Base-by-base conservation (phyloP, 2,329 filamentous ascomycete species). In the Pseudogymnoascus sp. region DNA sequence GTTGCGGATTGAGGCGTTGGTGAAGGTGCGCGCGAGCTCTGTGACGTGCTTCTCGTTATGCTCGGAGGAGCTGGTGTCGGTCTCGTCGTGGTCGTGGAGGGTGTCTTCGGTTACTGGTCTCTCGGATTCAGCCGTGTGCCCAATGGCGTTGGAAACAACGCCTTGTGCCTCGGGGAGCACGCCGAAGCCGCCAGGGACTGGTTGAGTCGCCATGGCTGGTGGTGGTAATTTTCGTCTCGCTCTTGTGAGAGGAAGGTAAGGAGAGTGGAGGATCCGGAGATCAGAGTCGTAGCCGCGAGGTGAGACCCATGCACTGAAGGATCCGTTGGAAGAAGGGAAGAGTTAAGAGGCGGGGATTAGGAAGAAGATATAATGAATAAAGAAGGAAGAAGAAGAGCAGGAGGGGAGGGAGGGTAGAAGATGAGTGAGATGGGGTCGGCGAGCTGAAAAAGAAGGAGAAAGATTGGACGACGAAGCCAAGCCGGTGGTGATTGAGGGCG, bases 21-120 rank as follows among this genome's bases (percentile, higher is more conserved):
- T 71, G 8, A 71, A 59, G 31, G 66, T 61, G 47, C 66, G 64
- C 3, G 69, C 69, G 9, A 71, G 62, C 5, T 66, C 37, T 58
- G 65, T 61, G 37, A 70, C 62, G 5, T 64, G 59, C 8, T 69
- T 59, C 3, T 59, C 57, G 33, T 39, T 59, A 1, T 36, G 4
- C n/a, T 59, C 57, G 11, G 57, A 58, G 54, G 11, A 37, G 33
- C n/a, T 40, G 36, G 33, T 40, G 36, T 59, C 57, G 4, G 57
- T 59, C 57, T 59, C 57, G 4, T 40, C 57, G 15, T 11, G 15
- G 11, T 11, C 11, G 21, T 36, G 17, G 9, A 37, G 33, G 13
- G 57, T 37, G 11, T 59, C 57, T 13, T 59, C 57, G 24, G 57
- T 59, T 17, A 37, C 57, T 15, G 57, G 57, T 2, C 57, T 9